These are phyloP conservation scores for Jacaranda copaia DNA, from an alignment of 257 asterid genomes.

Conservation along the genomic window DNA sequence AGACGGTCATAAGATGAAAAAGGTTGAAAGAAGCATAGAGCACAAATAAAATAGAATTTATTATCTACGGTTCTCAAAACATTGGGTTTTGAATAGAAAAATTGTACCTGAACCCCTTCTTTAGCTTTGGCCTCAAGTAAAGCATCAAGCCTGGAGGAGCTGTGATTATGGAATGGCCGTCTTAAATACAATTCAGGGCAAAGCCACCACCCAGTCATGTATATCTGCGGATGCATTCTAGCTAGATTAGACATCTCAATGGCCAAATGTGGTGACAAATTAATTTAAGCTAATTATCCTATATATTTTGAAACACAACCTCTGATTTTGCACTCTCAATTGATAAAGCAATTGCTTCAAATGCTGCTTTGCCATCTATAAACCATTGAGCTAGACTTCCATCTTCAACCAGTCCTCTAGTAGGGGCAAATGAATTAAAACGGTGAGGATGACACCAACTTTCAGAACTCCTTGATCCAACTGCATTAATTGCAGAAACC, in stretches of 20 bases:
- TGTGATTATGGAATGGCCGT: conserved; percentile 75
- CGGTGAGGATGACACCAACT: conserved; percentile 90
- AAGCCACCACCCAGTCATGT: conserved; percentile 99
- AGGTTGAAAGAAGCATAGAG: not conserved
- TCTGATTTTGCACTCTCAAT: conserved; percentile 86
- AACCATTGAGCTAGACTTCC: conserved; percentile 97
- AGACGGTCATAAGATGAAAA: conserved; percentile 21
- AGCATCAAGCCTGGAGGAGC: conserved; percentile 78
- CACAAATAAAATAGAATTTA: not conserved
- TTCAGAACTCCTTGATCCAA: conserved; percentile 66
- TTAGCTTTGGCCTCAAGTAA: conserved; percentile 90
- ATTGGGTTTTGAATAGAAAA: conserved; percentile 18
- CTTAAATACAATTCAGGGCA: conserved; percentile 93
- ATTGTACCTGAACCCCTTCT: conserved; percentile 88
- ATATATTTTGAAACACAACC: conserved; percentile 52
- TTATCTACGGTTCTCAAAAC: not conserved
- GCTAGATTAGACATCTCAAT: conserved; percentile 36
- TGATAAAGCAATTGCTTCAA: conserved; percentile 88
- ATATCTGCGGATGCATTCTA: conserved; percentile 59
- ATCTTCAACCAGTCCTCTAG: conserved; percentile 80
- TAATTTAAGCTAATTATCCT: conserved; percentile 20
- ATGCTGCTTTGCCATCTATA: conserved; percentile 87
- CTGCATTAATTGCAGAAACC: conserved; percentile 78
- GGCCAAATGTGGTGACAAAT: conserved; percentile 27
- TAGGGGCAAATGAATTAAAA: conserved; percentile 83